Base-by-base conservation (phyloP, 371 early-diverging fungal genomes). In the Mucor racemosus region DNA sequence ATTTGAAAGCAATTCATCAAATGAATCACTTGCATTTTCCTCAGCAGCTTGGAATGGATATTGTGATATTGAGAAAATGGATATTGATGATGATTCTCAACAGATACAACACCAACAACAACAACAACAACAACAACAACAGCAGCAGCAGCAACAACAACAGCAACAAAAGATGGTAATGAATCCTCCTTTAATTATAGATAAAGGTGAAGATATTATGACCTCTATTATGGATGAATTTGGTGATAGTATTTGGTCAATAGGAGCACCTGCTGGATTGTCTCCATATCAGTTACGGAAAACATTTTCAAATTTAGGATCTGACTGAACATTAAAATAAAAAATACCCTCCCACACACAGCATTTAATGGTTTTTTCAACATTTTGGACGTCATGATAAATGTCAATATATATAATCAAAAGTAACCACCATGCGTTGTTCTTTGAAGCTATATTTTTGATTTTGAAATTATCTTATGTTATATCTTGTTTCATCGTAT, bases 161-260 rank as follows among this genome's bases (percentile, higher is more conserved):
- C 39, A 56, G 13, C 11, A 41, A 13, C 31, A 35, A 11, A 15
- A 35, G 2, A 7, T 13, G 2, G 26, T 19, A 1, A n/a, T 13
- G 14, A 34, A 31, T 5, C 31, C 54, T 19, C 21, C 62, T 21
- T 10, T 53, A 15, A 35, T 31, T 26, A 17, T 13, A 33, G 62
- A 62, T 5, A 62, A 67, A 50, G 48, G 36, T 19, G 55, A 67
- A 36, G 67, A 62, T 1, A 8, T 67, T 13, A 39, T 67, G 39
- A 42, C 46, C 14, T 62, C 62, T 7, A 62, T 67, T 5, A 48
- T 67, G 57, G 57, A 56, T 46, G 67, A 67, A 19, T 67, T 67
- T 58, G 67, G 57, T 34, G 67, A 67, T 58, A 67, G 44, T 21
- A 62, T 67, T 15, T 67, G 67, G 67, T 44, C 38, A 7, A 46